Base-by-base conservation (phyloP, 2,329 filamentous ascomycete genomes). In the Aspergillus flavus region DNA sequence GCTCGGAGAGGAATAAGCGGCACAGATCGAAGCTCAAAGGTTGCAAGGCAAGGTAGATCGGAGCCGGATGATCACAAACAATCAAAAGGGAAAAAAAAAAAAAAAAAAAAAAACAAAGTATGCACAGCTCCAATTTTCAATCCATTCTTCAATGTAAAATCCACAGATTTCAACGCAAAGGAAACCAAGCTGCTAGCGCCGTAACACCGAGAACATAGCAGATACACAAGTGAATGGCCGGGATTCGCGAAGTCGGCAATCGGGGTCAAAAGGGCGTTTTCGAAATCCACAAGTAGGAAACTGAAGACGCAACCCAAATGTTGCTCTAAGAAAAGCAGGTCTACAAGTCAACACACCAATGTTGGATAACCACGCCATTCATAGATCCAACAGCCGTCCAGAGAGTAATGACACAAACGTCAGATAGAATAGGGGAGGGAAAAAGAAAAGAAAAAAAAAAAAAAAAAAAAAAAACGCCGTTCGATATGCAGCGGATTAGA, bases 401-500 rank as follows among this genome's bases (percentile, higher is more conserved):
- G 61, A 66, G 57, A 62, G 59, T 61, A 68, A 65, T 64, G 57
- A 69, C 52, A 60, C 39, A 61, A 30, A 54, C 23, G 56, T 62
- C 30, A 26, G 16, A 39, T 34, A 36, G 57, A 34, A 48, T 46
- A 28, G 21, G 19, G 34, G 21, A 19, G 16, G 30, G 11, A 5
- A 19, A 28, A 32, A 32, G 14, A 19, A 9, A 61, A 58, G 61
- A 58, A 61, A 56, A 46, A 66, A 63, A 66, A 52, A 59, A 61
- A 65, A n/a, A n/a, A n/a, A n/a, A n/a, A 57, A 62, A 61, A 45
- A 67, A 52, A 76, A 74, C 70, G 70, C 73, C 69, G 67, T 67
- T 66, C 69, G 64, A 66, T 71, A 73, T 73, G 72, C 69, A 67
- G 63, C 62, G 54, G 59, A 65, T 94, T 87, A 99, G 85, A 99